These are phyloP conservation scores for Gypsophila paniculata DNA, from an alignment of 179 eudicot species.

Conservation along the genomic window DNA sequence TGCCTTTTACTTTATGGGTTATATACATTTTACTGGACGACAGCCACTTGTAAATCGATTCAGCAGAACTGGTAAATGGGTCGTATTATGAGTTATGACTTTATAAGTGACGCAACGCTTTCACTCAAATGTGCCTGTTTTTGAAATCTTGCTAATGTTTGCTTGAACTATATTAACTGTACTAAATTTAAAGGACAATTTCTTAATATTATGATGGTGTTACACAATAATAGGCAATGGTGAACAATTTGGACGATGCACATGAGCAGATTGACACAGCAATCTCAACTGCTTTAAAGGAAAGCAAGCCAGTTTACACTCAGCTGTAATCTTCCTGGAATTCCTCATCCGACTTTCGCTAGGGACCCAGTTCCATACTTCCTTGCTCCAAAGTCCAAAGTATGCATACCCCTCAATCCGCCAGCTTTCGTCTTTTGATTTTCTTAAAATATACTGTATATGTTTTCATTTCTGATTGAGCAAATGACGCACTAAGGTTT, in stretches of 20 bases:
- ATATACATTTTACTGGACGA: too few species aligned
- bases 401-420: slow-evolving; percentile 24
- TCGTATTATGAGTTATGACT: too few species aligned
- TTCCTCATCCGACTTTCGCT: slow-evolving; percentile 61
- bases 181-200: too few species aligned
- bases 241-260: slow-evolving; percentile 65
- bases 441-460: neutral
- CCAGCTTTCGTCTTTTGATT: neutral
- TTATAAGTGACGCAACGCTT: too few species aligned
- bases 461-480: too few species aligned
- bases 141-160: too few species aligned
- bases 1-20: too few species aligned
- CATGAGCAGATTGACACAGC: slow-evolving; percentile 73
- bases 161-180: too few species aligned
- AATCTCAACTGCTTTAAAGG: slow-evolving; percentile 69
- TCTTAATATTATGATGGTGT: neutral
- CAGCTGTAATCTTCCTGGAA: slow-evolving; percentile 63
- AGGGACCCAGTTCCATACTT: slow-evolving; percentile 61
- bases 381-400: slow-evolving; percentile 64
- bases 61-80: too few species aligned
- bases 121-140: too few species aligned
- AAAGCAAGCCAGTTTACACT: slow-evolving; percentile 72
- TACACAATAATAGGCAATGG: slow-evolving; percentile 45
- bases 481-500: too few species aligned
- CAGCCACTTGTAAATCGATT: too few species aligned